Percentiles rank a stretch among this genome's conserved stretches.
phyloP scores from a whole-genome alignment of 345 rosid species.

The Populus nigra region DNA sequence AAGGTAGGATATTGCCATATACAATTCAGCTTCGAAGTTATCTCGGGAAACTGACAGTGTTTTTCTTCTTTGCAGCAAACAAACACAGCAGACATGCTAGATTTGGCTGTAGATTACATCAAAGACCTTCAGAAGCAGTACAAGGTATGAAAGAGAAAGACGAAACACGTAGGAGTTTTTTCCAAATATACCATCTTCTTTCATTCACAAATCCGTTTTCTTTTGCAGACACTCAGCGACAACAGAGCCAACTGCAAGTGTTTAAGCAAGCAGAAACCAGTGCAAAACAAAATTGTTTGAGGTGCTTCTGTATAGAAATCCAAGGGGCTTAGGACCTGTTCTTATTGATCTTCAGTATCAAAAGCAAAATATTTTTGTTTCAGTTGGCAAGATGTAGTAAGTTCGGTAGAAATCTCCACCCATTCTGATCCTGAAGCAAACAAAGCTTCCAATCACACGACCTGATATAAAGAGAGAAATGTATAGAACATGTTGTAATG shows the following conservation, averaged over 20 bases:
- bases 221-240: conserved; percentile 56
- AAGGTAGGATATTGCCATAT: conserved; percentile 46
- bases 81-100: conserved; percentile 92
- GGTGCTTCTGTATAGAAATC: conserved; percentile 17
- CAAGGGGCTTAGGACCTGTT: conserved; percentile 15
- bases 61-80: conserved; percentile 64
- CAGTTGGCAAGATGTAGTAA: neutral
- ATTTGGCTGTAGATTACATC: conserved; percentile 94
- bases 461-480: conserved; percentile 30
- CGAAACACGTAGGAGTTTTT: neutral
- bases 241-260: conserved; percentile 64
- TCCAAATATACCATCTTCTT: neutral
- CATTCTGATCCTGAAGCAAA: conserved; percentile 22
- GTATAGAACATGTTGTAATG: conserved; percentile 24
- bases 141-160: conserved; percentile 43
- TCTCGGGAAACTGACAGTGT: neutral
- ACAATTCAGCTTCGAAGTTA: neutral
- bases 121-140: conserved; percentile 85
- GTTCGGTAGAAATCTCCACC: conserved; percentile 16
- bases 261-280: conserved; percentile 34
- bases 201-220: neutral
- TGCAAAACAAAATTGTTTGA: conserved; percentile 34
- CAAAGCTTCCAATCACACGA: conserved; percentile 12
- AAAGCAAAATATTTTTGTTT: neutral
- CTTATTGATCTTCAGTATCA: neutral